These are phyloP conservation scores for Tricholoma sp. DNA, from an alignment of 768 basidiomycete species.

Conservation along the genomic window DNA sequence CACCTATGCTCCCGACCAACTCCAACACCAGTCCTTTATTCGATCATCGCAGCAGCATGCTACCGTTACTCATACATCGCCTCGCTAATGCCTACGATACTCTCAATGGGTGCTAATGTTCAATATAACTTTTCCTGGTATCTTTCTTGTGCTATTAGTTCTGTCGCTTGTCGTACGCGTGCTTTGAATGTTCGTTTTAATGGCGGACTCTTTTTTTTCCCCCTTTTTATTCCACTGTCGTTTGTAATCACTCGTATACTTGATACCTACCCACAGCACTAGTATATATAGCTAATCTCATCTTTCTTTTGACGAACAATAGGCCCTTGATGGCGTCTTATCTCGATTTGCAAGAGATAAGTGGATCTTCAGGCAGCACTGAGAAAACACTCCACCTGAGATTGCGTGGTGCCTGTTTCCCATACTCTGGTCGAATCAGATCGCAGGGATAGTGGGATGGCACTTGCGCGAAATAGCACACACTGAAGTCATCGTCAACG, in stretches of 20 bases:
- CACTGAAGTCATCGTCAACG: too few species aligned
- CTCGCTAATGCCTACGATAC: conserved; percentile 18
- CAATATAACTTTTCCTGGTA: neutral
- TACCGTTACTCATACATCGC: conserved; percentile 14
- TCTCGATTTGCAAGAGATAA: too few species aligned
- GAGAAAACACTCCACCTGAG: too few species aligned
- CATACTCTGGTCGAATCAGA: neutral
- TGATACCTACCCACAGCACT: conserved; percentile 3
- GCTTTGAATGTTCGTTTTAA: conserved; percentile 13
- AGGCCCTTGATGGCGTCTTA: too few species aligned
- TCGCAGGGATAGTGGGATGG: neutral
- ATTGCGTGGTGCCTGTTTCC: neutral
- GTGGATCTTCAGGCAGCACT: too few species aligned
- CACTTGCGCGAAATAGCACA: too few species aligned
- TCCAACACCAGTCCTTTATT: conserved; percentile 34
- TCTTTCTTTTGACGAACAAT: neutral
- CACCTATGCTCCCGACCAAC: conserved; percentile 26
- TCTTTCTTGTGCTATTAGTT: neutral
- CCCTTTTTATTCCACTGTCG: neutral
- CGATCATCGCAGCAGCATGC: conserved; percentile 27
- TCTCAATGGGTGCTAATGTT: conserved; percentile 10
- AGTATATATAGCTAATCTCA: conserved; percentile 1
- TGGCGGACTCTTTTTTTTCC: neutral
- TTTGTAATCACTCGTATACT: conserved; percentile 7
- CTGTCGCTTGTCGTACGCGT: neutral